Base-by-base conservation (phyloP, 495 filamentous ascomycete species). In the Physcia stellaris region DNA sequence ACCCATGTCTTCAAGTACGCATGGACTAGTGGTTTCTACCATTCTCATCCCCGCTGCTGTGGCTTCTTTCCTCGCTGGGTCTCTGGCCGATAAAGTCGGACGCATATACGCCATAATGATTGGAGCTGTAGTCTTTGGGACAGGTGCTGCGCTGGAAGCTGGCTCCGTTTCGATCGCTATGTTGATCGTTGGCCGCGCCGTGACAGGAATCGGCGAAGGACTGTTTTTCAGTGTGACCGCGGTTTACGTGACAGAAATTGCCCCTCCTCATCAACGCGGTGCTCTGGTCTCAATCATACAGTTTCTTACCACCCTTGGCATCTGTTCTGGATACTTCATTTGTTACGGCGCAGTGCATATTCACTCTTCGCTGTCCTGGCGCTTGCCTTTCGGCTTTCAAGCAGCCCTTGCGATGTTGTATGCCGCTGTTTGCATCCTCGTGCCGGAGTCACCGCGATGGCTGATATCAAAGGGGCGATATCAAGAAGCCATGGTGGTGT, bases 161-260 rank as follows among this genome's bases (percentile, higher is more conserved):
- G 56, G 43, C 5, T 59, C 70, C 17, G 51, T 61, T 6, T 51
- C 58, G 10, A 40, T 79, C 6, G 60, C 57, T 4, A 68, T 72
- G 62, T 68, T 79, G 16, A 52, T 77, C 22, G 55, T 60, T 6
- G 75, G 75, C 7, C 57, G 75, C 5, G 54, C 58, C 4, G 46
- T 79, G n/a, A 59, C 67, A 50, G 54, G 75, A 0, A 49, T 76
- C 17, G 76, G 76, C 0, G 68, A 79, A 47, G 76, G 74, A 1
- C 43, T 77, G 1, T 79, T 67, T 42, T 42, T 80, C 7, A 63
- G 70, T 3, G 75, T 63, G 19, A 53, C 73, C 24, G 64, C 67
- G 2, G 73, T 78, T 7, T 73, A 76, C 35, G 72, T 76, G 15
- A 70, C 69, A 41, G 76, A 80, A 48, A 74, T 79, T 24, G 68